Percentiles rank a stretch among this genome's conserved stretches.
These are phyloP conservation scores for Debaryomyces robertsiae DNA, from an alignment of 1,139 yeast species.

Conservation along the genomic window DNA sequence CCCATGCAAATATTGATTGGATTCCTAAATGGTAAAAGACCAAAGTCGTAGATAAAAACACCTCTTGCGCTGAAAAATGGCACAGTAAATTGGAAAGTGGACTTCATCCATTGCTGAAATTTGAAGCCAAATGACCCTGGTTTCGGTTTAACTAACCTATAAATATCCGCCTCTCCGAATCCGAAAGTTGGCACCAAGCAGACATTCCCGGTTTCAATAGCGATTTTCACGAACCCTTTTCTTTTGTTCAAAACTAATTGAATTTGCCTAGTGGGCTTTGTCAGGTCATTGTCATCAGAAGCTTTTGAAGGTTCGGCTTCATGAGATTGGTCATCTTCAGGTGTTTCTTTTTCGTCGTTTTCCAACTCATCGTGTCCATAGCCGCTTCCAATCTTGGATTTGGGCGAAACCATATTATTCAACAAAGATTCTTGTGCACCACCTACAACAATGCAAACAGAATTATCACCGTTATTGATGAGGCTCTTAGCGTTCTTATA, in stretches of 20 bases:
- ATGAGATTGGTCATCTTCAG: slow-evolving; percentile 8
- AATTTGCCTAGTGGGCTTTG: slow-evolving; percentile 23
- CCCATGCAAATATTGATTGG: slow-evolving; percentile 85
- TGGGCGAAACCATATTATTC: slow-evolving; percentile 41
- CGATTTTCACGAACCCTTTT: slow-evolving; percentile 86
- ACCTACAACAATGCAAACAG: slow-evolving; percentile 89
- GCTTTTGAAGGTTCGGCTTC: slow-evolving; percentile 26
- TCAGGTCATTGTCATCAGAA: neutral
- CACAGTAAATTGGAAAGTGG: slow-evolving; percentile 73
- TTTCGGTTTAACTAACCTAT: slow-evolving; percentile 60
- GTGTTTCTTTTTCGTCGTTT: slow-evolving; percentile 23
- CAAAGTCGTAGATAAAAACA: slow-evolving; percentile 88
- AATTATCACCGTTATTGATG: slow-evolving; percentile 63
- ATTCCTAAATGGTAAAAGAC: slow-evolving; percentile 81
- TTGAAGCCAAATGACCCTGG: slow-evolving; percentile 53
- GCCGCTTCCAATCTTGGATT: slow-evolving; percentile 41
- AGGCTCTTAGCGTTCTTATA: slow-evolving; percentile 69
- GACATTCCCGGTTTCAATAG: slow-evolving; percentile 77
- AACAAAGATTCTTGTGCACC: slow-evolving; percentile 91
- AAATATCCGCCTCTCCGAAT: slow-evolving; percentile 89
- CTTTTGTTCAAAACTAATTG: slow-evolving; percentile 70
- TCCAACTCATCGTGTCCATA: slow-evolving; percentile 48
- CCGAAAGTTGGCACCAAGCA: slow-evolving; percentile 85
- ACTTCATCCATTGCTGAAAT: slow-evolving; percentile 73
- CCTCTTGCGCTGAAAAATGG: slow-evolving; percentile 95